phyloP scores from a whole-genome alignment of 306 rosid genomes.

The Malus sylvestris region DNA sequence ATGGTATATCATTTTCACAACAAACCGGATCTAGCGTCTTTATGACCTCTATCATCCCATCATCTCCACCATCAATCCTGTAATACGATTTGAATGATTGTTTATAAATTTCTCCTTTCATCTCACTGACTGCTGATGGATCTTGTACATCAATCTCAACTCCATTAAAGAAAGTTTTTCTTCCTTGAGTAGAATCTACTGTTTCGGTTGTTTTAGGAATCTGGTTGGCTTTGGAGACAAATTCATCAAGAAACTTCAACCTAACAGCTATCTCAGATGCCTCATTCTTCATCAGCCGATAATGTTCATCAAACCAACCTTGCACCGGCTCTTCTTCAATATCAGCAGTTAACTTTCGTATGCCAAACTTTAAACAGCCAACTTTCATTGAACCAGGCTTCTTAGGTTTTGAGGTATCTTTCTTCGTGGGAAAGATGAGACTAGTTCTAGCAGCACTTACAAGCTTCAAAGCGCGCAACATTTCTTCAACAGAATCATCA shows the following conservation, averaged over 20 bases:
- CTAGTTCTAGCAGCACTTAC: conserved; percentile 75
- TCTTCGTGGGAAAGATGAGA: conserved; percentile 69
- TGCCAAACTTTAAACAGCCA: conserved; percentile 78
- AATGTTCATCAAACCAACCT: conserved; percentile 99
- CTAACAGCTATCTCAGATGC: conserved; percentile 86
- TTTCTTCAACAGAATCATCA: conserved; percentile 90
- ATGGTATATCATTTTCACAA: conserved; percentile 70
- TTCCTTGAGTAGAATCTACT: conserved; percentile 53
- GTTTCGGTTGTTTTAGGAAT: conserved; percentile 49
- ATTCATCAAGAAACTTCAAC: conserved; percentile 73
- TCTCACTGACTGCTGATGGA: conserved; percentile 40
- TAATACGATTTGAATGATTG: conserved; percentile 84
- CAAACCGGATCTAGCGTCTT: conserved; percentile 88
- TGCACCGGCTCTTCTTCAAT: conserved; percentile 97
- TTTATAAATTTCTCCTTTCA: conserved; percentile 67
- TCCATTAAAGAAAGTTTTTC: conserved; percentile 45
- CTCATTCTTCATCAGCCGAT: conserved; percentile 81
- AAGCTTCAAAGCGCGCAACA: conserved; percentile 81
- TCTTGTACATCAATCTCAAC: conserved; percentile 63
- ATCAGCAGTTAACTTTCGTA: conserved; percentile 79
- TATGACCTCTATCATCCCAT: conserved; percentile 81
- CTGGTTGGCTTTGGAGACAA: conserved; percentile 43
- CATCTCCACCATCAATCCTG: conserved; percentile 82
- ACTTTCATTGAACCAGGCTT: conserved; percentile 58
- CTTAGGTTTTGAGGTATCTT: conserved; percentile 62